Conservation (phyloP, 441 rosid species). For the Omphalea diandra region DNA sequence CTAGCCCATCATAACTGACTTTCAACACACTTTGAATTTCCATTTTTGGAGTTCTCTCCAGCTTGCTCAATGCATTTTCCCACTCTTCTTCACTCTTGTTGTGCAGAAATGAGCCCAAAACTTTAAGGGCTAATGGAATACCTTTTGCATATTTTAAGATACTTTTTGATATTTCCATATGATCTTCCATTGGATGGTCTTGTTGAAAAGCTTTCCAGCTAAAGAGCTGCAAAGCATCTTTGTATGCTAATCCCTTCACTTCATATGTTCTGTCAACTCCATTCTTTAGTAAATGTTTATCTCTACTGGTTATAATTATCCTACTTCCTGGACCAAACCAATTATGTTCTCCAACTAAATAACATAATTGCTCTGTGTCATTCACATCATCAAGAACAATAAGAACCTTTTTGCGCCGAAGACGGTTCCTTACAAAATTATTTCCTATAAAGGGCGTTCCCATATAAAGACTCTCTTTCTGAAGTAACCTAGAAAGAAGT, state of each 20-base stretch:
- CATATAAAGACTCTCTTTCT: neutral
- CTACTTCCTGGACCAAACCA: conserved; percentile 2
- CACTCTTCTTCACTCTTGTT: neutral
- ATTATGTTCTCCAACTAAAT: neutral
- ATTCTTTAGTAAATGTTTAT: neutral
- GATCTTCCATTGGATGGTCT: neutral
- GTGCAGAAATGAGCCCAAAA: conserved; percentile 16
- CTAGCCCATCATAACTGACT: conserved; percentile 14
- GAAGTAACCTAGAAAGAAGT: neutral
- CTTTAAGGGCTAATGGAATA: neutral
- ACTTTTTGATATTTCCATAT: neutral
- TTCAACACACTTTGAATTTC: neutral
- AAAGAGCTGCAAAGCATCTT: conserved; percentile 14
- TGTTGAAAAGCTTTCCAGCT: neutral
- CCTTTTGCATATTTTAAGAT: neutral
- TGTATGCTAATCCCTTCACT: neutral
- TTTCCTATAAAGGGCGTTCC: too few relatives aligned
- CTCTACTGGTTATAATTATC: neutral
- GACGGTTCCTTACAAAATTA: neutral
- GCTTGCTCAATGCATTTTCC: neutral
- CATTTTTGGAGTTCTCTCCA: neutral
- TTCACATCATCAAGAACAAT: neutral
- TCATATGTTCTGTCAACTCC: neutral
- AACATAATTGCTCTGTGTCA: neutral
- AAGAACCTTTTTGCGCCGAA: neutral